These are phyloP conservation scores for Fraxinus platypoda DNA, from an alignment of 305 asterid genomes.

Conservation along the genomic window DNA sequence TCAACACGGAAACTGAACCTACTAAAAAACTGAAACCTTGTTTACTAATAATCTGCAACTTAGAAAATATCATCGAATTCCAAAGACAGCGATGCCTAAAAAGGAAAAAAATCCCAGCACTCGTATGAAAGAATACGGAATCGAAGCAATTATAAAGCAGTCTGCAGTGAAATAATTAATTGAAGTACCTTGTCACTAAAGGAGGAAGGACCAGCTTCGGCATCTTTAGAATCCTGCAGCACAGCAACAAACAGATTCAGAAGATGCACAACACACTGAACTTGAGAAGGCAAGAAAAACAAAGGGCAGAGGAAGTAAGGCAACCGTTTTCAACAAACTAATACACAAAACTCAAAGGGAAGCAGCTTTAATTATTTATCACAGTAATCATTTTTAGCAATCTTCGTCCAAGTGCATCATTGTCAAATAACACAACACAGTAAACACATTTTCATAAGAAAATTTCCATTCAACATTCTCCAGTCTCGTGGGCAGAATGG, in stretches of 20 bases:
- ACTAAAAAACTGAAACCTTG: background rate
- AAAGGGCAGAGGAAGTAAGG: conserved; percentile 9
- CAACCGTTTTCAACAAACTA: background rate
- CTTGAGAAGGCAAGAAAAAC: background rate
- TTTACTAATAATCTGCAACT: background rate
- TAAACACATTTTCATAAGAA: background rate
- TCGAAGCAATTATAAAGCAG: background rate
- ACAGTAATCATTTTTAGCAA: background rate
- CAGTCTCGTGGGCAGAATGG: background rate
- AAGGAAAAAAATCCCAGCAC: background rate
- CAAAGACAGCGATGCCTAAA: background rate
- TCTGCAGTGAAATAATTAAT: background rate
- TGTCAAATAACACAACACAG: conserved; percentile 2
- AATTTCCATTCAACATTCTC: background rate
- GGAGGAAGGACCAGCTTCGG: conserved; percentile 43
- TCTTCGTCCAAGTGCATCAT: background rate
- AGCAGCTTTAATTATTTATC: conserved; percentile 4
- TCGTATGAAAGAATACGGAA: background rate
- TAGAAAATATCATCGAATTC: background rate
- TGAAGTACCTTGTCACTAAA: conserved; percentile 48
- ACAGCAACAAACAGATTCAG: conserved; percentile 10
- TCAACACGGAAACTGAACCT: background rate
- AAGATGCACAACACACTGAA: conserved; percentile 3
- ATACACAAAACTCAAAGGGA: background rate
- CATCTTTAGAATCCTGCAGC: conserved; percentile 52